phyloP scores from a whole-genome alignment of 257 asterid genomes.

The Echites panduratus region DNA sequence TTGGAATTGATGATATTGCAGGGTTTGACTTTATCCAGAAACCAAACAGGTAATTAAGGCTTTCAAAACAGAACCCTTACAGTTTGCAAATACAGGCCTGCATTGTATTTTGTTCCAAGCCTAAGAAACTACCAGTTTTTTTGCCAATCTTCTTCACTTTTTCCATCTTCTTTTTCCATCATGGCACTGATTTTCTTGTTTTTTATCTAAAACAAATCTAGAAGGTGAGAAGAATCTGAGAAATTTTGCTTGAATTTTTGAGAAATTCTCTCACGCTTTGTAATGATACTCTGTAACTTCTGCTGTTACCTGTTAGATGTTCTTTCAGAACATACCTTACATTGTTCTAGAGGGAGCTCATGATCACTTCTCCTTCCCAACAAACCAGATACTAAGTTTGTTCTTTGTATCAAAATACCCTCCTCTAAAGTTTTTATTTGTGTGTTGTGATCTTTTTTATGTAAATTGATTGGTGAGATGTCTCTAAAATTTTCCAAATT shows the following conservation, averaged over 20 bases:
- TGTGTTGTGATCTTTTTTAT: not conserved
- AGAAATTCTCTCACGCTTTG: not conserved
- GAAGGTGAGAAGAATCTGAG: not conserved
- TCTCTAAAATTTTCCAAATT: not conserved
- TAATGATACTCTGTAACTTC: not conserved
- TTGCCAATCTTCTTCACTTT: not conserved
- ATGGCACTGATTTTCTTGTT: not conserved
- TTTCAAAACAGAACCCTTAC: not conserved
- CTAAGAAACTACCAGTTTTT: not conserved
- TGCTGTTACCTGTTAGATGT: not conserved
- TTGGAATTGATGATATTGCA: conserved; percentile 73
- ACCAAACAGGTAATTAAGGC: conserved; percentile 64
- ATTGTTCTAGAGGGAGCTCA: not conserved
- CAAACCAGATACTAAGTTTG: not conserved
- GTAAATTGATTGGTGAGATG: not conserved
- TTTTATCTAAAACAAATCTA: not conserved
- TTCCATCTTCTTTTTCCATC: not conserved
- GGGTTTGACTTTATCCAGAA: conserved; percentile 90
- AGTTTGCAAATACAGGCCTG: not conserved
- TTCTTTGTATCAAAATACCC: not conserved
- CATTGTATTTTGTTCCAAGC: not conserved
- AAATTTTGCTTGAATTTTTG: not conserved
- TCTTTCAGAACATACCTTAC: not conserved
- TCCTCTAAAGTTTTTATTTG: not conserved
- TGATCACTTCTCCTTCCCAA: not conserved